Percentiles rank a stretch among this genome's conserved stretches.
These are phyloP conservation scores for Thozetella sp. DNA, from an alignment of 495 filamentous ascomycete species.

Conservation along the genomic window DNA sequence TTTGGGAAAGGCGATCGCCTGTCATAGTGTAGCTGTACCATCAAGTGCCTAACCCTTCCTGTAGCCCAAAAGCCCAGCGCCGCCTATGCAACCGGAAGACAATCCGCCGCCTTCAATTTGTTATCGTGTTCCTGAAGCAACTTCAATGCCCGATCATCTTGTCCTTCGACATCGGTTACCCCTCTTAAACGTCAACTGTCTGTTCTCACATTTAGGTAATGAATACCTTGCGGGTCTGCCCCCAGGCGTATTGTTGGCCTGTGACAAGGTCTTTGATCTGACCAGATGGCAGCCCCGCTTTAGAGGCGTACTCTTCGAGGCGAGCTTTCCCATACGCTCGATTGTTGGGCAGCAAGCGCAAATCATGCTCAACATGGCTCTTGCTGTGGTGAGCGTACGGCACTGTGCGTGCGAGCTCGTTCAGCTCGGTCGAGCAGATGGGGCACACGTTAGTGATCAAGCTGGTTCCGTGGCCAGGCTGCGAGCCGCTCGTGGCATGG, in stretches of 20 bases:
- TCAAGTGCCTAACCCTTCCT: too few relatives aligned
- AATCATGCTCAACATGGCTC: constrained; percentile 85
- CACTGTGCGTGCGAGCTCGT: constrained; percentile 83
- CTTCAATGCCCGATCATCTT: too few relatives aligned
- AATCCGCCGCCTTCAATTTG: too few relatives aligned
- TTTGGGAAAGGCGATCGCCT: too few relatives aligned
- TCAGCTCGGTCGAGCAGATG: constrained; percentile 93
- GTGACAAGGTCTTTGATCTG: constrained; percentile 83
- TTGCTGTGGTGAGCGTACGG: constrained; percentile 95
- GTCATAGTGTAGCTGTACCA: too few relatives aligned
- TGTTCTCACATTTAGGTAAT: constrained; percentile 49
- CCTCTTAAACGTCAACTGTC: neutral
- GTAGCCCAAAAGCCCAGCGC: too few relatives aligned
- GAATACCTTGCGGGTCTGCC: constrained; percentile 82
- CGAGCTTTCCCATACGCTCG: constrained; percentile 80
- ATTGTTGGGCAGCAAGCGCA: constrained; percentile 84
- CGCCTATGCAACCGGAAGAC: too few relatives aligned
- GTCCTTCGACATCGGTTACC: too few relatives aligned
- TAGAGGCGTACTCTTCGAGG: constrained; percentile 74
- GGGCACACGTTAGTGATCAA: constrained; percentile 69
- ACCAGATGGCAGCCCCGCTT: constrained; percentile 62
- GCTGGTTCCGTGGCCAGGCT: constrained; percentile 18
- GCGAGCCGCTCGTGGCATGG: constrained; percentile 30
- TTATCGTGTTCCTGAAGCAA: too few relatives aligned
- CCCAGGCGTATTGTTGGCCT: constrained; percentile 62